Base-by-base conservation (phyloP, 352 stramenopile species). In the Pythium graminicola region DNA sequence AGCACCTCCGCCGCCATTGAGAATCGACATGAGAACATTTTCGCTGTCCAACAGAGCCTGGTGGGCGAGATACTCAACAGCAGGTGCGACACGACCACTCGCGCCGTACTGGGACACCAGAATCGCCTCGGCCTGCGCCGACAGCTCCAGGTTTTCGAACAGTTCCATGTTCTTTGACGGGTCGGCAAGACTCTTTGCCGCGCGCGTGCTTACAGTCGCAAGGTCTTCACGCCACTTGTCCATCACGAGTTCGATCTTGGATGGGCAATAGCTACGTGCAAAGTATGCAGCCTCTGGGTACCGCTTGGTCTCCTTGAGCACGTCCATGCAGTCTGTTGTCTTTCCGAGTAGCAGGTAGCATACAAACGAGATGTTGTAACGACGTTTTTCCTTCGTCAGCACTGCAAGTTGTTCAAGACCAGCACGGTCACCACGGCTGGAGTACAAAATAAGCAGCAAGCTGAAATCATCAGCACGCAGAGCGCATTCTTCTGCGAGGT, bases 221-320 rank as follows among this genome's bases (percentile, higher is more conserved):
- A 98, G 73, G 62, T 98, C 93, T 49, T 95, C 73, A 56, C 97
- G 97, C 97, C 97, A 99, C 42, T 97, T 73, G 40, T 88, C 82
- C 54, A 99, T 95, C 54, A 98, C 93, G n/a, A 96, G 68, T 23
- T 90, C 69, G 33, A 99, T 94, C 56, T 94, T 88, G 1, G 91
- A 98, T 38, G 97, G 97, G 26, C 97, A 82, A 69, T 99, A 99
- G 26, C 95, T 99, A 38, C 97, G 88, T 13, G 96, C 94, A 71
- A 99, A 98, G 71, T 99, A 98, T 0, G 97, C 96, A 19, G 97
- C 97, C 67, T 99, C 97, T 6, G 97, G 95, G 42, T 98, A 81
- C 32, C 96, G 79, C 55, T 97, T 96, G 0, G 91, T 97, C 33
- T 94, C 76, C 45, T 98, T 85, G 28, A 99, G 77, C 50, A 99